Conservation (phyloP, 306 rosid genomes). For the Acacia confusa region DNA sequence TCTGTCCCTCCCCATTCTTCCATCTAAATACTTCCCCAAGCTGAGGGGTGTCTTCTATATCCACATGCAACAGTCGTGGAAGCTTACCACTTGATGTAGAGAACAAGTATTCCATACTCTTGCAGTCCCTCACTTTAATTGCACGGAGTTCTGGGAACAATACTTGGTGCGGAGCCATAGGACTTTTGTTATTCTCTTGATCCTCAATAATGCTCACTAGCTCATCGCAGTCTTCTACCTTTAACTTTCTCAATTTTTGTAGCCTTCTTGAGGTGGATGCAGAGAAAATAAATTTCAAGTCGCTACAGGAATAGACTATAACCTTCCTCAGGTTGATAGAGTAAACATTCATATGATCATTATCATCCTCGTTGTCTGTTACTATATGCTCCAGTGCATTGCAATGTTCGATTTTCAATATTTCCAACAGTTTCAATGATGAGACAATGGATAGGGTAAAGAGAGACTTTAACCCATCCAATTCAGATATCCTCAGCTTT, state of each 20-base stretch:
- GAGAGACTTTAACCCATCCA: not conserved
- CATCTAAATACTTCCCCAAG: not conserved
- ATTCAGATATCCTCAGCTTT: too few species aligned
- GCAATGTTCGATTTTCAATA: not conserved
- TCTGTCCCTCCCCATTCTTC: not conserved
- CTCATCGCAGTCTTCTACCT: not conserved
- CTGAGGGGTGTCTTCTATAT: not conserved
- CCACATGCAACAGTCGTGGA: constrained; percentile 1
- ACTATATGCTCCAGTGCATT: not conserved
- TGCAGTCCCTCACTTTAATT: not conserved
- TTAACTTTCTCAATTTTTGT: not conserved
- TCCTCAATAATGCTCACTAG: constrained; percentile 3
- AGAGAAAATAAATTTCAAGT: too few species aligned
- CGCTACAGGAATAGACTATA: too few species aligned
- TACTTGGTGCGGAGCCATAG: not conserved
- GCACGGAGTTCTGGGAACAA: not conserved
- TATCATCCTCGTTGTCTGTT: too few species aligned
- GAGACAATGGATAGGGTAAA: constrained; percentile 1
- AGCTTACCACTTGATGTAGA: not conserved
- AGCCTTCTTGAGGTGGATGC: not conserved
- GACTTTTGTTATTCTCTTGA: not conserved
- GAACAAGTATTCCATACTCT: not conserved
- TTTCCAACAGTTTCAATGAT: too few species aligned
- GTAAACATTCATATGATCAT: too few species aligned
- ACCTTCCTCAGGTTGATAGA: too few species aligned